Evolutionary conservation across 164 flowering plant genomes (phyloP), one percentile per base, ranked within the genome.

Genomic region (Dillenia suffruticosa): DNA sequence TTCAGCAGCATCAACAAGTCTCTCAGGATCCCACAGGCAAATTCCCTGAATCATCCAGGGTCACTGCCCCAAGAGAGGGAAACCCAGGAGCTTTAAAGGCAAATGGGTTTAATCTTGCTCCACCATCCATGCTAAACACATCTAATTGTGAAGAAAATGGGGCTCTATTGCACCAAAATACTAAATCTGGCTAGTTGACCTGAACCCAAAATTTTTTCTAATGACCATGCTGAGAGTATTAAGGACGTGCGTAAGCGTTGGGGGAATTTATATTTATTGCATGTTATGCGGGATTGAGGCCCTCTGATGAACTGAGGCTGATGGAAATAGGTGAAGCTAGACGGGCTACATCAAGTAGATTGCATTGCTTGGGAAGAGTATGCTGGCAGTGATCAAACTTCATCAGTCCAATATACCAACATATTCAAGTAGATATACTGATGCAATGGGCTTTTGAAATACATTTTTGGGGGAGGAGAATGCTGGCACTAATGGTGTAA

Each of bases 21-120:
- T 53, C 72, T 10, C 81, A 81, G 52, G 79, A 79, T 19, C 56
- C 73, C 15, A 49, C 58, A 63, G 48, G 15, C 9, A 70, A 65
- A 15, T 68, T 49, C 15, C 57, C 71, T 0, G 79, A 78, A 40
- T 62, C 81, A 54, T 63, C 69, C 40, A 68, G 19, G 55, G 51
- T 58, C 59, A 45, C 70, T 10, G 45, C 19, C 8, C 49, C 72
- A 44, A 70, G 22, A 49, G 84, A 76, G 9, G 46, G 56, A 17
- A 15, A 58, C 7, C 51, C 46, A 44, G 78, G 49, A 54, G 59
- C 75, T 12, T 51, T 78, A 59, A 81, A 72, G 68, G 46, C 70
- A 44, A 85, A 88, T 67, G 90, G 94, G 14, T 84, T 80, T 43
- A 70, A n/a, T 62, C 44, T 43, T 2, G 51, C 26, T 40, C 54